phyloP scores from a whole-genome alignment of 2,329 filamentous ascomycete species.

The Aspergillus brunneoviolaceus region DNA sequence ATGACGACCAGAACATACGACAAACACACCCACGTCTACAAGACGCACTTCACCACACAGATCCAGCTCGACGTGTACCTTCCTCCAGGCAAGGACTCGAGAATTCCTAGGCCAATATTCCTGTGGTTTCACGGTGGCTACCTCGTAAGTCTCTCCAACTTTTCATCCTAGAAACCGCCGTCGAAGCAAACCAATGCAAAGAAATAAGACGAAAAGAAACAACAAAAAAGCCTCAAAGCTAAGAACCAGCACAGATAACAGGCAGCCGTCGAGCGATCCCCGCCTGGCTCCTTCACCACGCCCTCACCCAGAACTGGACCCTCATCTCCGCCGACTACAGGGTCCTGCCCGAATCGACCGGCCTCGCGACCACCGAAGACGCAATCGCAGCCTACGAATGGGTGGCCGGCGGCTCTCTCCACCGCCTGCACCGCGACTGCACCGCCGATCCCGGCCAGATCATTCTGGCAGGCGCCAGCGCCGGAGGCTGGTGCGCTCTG shows the following conservation, averaged over 20 bases:
- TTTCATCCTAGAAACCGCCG: too few species aligned
- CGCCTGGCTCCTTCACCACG: not conserved
- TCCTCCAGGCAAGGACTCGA: not conserved
- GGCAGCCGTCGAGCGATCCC: not conserved
- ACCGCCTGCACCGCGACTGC: not conserved
- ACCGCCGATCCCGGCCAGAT: not conserved
- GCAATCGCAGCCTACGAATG: not conserved
- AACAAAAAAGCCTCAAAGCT: too few species aligned
- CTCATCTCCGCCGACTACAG: not conserved
- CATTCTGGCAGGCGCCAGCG: not conserved
- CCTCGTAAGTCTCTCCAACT: not conserved
- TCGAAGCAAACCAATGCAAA: too few species aligned
- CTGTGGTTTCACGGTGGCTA: not conserved
- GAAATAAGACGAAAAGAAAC: too few species aligned
- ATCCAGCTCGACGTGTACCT: not conserved
- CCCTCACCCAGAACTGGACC: not conserved
- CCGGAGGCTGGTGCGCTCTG: not conserved
- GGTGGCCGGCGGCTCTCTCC: not conserved
- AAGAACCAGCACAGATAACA: not conserved
- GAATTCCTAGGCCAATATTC: not conserved
- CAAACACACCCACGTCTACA: not conserved
- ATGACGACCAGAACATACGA: not conserved
- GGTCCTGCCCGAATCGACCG: slow-evolving; percentile 1
- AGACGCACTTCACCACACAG: not conserved
- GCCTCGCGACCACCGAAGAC: not conserved